Percentiles rank a stretch among this genome's conserved stretches.
Conservation (phyloP, 1,284 basidiomycete species). For the Cerioporus squamosus region DNA sequence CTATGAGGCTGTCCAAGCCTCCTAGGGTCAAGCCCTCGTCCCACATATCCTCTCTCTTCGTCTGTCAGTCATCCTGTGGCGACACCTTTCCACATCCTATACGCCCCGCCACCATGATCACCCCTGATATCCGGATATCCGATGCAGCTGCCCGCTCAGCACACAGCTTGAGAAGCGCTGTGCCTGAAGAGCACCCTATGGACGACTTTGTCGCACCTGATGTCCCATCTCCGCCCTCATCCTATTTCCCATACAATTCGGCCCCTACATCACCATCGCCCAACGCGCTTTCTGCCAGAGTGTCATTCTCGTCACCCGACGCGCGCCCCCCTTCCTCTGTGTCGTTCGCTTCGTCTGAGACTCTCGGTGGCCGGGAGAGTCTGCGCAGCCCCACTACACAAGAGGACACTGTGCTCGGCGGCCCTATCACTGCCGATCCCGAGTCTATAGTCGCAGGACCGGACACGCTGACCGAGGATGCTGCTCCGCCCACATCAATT, state of each 20-base stretch:
- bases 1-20: slow-evolving; percentile 1
- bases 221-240: background rate
- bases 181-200: background rate
- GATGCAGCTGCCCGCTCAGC: background rate
- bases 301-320: background rate
- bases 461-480: background rate
- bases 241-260: too few species aligned
- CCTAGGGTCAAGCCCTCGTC: background rate
- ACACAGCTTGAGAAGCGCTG: background rate
- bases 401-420: background rate
- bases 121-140: background rate
- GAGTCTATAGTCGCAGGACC: background rate
- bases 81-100: background rate
- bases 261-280: background rate
- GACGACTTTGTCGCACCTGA: background rate
- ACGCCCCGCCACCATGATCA: background rate
- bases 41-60: background rate
- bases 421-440: background rate
- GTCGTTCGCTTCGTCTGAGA: background rate
- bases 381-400: background rate
- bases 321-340: background rate
- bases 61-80: background rate
- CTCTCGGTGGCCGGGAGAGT: background rate
- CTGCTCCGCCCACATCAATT: background rate
- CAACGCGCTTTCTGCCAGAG: background rate